Evolutionary conservation across 164 flowering plant genomes (phyloP), one percentile per base, ranked within the genome.

Genomic region (Hamamelis virginiana): DNA sequence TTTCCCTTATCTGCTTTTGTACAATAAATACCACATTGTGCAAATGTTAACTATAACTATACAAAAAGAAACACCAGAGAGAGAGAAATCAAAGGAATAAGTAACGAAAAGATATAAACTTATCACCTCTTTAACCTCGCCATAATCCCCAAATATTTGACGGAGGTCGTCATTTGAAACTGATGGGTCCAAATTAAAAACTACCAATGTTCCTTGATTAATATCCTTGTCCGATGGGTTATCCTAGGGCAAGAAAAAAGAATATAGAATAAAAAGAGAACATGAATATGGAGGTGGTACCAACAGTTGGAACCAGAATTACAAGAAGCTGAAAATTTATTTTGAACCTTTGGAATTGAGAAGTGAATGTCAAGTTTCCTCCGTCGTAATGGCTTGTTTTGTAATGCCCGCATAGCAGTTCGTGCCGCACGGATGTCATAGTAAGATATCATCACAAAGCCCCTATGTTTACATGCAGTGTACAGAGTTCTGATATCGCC

Each of bases 301-400:
- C 4, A 9, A 19, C 8, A 26, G 33, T 69, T 19, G 9, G 41
- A 28, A 26, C 3, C 11, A 43, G 50, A 19, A 45, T 33, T 33
- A 41, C 1, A 71, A 48, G 59, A 63, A 47, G 56, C 38, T 4
- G 1, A 5, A 23, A 50, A 12, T 26, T 10, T 63, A n/a, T 28
- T 53, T 48, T 48, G 46, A 69, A 96, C 98, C 97, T 96, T 96
- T 1, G 99, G 98, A 77, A 94, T 96, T 57, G 99, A 96, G 73
- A 96, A 96, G 79, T 96, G 99, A 79, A 96, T 96, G 74, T 96
- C 99, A 65, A 96, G 94, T 75, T 93, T 96, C 77, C 99, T 93
- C 73, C 98, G 80, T 6, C 97, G 76, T 57, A 96, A 64, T 12
- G 99, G 98, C 81, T 91, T 96, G 73, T 93, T 91, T 67, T 96